Evolutionary conservation across 108 stramenopile species (phyloP).

Genomic region (Cyclotella distinguenda): DNA sequence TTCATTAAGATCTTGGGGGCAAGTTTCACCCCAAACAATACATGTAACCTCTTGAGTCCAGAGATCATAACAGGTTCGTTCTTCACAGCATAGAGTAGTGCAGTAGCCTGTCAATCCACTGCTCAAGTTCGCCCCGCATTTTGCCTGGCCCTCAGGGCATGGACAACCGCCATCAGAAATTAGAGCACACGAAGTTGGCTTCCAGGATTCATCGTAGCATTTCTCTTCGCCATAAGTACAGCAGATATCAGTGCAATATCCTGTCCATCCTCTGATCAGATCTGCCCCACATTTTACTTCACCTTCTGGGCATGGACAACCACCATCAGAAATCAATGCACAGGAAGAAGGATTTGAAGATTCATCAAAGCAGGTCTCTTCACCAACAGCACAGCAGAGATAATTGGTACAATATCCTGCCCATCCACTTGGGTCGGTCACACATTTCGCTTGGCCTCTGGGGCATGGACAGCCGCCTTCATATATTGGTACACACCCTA

Average conservation of each 20-base stretch:
- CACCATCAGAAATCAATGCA: not conserved
- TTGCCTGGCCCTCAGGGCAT: slow-evolving; percentile 2
- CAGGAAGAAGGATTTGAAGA: not conserved
- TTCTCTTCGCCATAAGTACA: slow-evolving; percentile 1
- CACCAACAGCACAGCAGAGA: slow-evolving; percentile 1
- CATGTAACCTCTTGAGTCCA: not conserved
- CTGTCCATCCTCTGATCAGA: not conserved
- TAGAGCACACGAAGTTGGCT: not conserved
- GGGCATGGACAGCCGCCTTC: slow-evolving; percentile 15
- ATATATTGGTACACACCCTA: not conserved
- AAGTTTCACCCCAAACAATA: slow-evolving; percentile 6
- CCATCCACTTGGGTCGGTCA: not conserved
- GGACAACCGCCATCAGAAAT: slow-evolving; percentile 10
- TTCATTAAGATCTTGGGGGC: no score
- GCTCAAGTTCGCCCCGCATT: not conserved
- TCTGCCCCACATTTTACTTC: slow-evolving; percentile 9
- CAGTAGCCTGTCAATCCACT: not conserved
- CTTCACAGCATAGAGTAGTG: slow-evolving; percentile 10
- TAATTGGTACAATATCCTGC: slow-evolving; percentile 7
- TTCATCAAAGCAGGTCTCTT: slow-evolving; percentile 2
- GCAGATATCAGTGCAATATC: slow-evolving; percentile 9
- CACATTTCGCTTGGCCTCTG: slow-evolving; percentile 8
- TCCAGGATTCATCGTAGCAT: not conserved
- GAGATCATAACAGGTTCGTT: slow-evolving; percentile 5
- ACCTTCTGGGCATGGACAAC: slow-evolving; percentile 10